These are phyloP conservation scores for Thalassiosira exigua DNA, from an alignment of 352 stramenopile genomes.

Conservation along the genomic window DNA sequence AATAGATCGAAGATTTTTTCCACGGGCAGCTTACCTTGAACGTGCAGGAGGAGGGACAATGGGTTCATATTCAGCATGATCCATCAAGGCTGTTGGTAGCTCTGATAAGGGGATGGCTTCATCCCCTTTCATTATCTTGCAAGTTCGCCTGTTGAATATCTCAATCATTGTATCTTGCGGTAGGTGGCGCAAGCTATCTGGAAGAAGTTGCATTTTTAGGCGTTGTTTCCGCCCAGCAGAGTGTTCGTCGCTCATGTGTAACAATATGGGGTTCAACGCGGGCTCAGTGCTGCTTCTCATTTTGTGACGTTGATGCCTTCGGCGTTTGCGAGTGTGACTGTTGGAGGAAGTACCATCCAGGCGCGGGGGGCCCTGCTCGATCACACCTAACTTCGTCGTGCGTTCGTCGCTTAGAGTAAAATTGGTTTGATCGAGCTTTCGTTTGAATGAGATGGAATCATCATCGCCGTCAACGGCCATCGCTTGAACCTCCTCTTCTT, in stretches of 20 bases:
- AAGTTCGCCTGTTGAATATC: constrained; percentile 60
- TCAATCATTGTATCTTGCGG: constrained; percentile 47
- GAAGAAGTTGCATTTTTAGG: constrained; percentile 23
- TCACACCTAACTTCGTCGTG: neutral
- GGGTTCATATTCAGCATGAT: constrained; percentile 59
- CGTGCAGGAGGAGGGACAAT: constrained; percentile 38
- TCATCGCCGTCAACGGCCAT: neutral
- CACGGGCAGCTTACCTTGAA: constrained; percentile 3
- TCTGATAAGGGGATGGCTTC: constrained; percentile 41
- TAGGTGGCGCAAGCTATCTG: constrained; percentile 26
- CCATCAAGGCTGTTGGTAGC: constrained; percentile 35
- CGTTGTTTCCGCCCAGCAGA: neutral
- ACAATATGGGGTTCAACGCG: neutral
- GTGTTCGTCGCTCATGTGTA: neutral
- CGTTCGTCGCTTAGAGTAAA: neutral
- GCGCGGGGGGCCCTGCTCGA: neutral
- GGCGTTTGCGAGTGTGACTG: neutral
- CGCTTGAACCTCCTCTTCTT: constrained; percentile 11
- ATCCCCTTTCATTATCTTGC: constrained; percentile 51
- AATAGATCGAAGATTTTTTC: constrained; percentile 1
- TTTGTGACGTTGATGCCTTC: neutral
- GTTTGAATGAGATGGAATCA: neutral
- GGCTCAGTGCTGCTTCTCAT: neutral
- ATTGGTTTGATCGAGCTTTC: neutral
- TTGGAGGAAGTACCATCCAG: no score